A percentile compares a stretch with the other conserved stretches of the same genome.
phyloP scores from a whole-genome alignment of 2,329 filamentous ascomycete genomes.

The Graphilbum ipis-grandicollis region DNA sequence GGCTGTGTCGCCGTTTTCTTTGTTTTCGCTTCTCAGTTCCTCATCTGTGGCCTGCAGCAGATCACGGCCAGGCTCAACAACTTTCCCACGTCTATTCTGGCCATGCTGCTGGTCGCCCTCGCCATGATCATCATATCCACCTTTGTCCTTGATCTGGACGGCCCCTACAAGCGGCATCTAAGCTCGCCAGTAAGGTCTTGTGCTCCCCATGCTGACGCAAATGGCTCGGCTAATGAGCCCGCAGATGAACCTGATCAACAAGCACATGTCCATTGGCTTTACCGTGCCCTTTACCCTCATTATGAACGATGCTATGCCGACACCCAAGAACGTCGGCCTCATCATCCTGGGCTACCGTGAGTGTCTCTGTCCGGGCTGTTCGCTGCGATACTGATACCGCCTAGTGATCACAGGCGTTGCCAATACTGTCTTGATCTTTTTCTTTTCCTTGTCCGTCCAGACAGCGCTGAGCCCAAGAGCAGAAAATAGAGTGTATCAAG shows the following conservation, averaged over 20 bases:
- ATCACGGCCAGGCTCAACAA: conserved; percentile 16
- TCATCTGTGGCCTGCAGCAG: conserved; percentile 25
- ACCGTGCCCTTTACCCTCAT: conserved; percentile 31
- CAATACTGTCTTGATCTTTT: conserved; percentile 14
- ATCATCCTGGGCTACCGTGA: conserved; percentile 27
- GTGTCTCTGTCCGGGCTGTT: conserved; percentile 7
- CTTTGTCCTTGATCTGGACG: conserved; percentile 10
- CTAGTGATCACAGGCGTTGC: conserved; percentile 17
- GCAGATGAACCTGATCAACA: conserved; percentile 31
- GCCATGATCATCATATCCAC: conserved; percentile 15
- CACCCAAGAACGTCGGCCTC: conserved; percentile 18
- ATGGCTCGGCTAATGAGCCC: too few species aligned
- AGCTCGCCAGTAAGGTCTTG: conserved; percentile 9
- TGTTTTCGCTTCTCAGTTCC: conserved; percentile 23
- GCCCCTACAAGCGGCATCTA: conserved; percentile 11
- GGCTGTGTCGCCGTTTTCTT: conserved; percentile 19
- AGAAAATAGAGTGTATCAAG: too few species aligned
- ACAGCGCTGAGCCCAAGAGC: conserved; percentile 9
- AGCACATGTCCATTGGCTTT: conserved; percentile 32
- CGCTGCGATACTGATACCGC: too few species aligned
- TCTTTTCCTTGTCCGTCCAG: conserved; percentile 13
- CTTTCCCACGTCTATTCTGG: conserved; percentile 29
- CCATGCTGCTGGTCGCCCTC: conserved; percentile 24
- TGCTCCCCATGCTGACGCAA: too few species aligned
- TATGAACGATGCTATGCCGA: conserved; percentile 17